These are phyloP conservation scores for Suillus decipiens DNA, from an alignment of 768 basidiomycete genomes.

Conservation along the genomic window DNA sequence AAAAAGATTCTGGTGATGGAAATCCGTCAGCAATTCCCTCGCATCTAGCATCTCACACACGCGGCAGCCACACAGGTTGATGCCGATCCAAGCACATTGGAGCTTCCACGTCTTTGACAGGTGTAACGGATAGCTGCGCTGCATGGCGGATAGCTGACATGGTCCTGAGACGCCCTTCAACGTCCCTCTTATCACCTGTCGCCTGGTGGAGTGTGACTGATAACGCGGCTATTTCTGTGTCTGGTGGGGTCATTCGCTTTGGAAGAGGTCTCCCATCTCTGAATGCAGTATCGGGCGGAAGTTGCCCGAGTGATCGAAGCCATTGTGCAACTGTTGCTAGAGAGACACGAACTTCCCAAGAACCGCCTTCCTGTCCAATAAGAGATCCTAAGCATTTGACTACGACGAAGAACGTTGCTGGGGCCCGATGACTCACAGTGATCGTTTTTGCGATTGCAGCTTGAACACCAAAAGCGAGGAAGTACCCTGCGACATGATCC, in stretches of 20 bases:
- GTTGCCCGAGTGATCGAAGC: conserved; percentile 54
- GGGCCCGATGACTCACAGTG: conserved; percentile 36
- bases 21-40: not conserved
- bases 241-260: conserved; percentile 30
- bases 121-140: conserved; percentile 43
- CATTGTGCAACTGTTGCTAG: conserved; percentile 57
- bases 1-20: not conserved
- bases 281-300: conserved; percentile 44
- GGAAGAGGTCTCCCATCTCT: conserved; percentile 43
- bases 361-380: conserved; percentile 54
- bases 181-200: conserved; percentile 15
- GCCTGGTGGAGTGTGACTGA: conserved; percentile 32
- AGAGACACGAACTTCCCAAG: conserved; percentile 61
- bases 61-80: conserved; percentile 22
- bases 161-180: conserved; percentile 15
- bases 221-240: conserved; percentile 40
- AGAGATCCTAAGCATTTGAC: not conserved
- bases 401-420: not conserved
- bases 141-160: conserved; percentile 51
- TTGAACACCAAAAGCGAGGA: conserved; percentile 59
- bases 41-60: not conserved
- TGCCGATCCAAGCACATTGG: conserved; percentile 36
- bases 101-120: conserved; percentile 41
- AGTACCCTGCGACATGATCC: conserved; percentile 60
- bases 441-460: conserved; percentile 56